Evolutionary conservation across 73 alveolate genomes (phyloP), one percentile per base, ranked within the genome.

Genomic region (Paramecium octaurelia): DNA sequence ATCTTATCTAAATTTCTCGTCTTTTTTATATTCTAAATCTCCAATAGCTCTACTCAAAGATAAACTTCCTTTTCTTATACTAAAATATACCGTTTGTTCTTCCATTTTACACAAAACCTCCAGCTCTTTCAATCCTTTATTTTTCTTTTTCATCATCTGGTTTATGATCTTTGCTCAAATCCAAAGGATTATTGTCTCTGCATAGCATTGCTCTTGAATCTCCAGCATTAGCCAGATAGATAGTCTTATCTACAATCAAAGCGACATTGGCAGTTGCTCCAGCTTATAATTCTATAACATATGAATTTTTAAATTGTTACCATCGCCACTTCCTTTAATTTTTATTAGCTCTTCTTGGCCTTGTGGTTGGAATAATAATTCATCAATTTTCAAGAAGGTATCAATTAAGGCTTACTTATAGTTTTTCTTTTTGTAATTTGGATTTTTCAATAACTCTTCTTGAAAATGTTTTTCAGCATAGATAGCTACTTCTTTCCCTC

Each of bases 401-500:
- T 95, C 98, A 76, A 92, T 90, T 80, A 97, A 91, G 1, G 98
- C 98, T 44, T 92, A 69, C 77, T 94, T 96, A 23, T 90, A 95
- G 70, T 97, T 94, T 60, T 92, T 94, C 24, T 70, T 58, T 80
- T 71, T 38, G 88, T 93, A 97, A 58, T 76, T 86, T 40, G 34
- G 92, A 71, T 86, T 86, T 58, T 80, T 88, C 46, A 75, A 54
- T 21, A 97, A 88, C 86, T 95, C 98, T 34, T 89, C 89, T 14
- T 88, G 73, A 43, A 97, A 92, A 64, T 97, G 98, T 23, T 93
- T 85, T 2, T 95, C 92, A 12, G 93, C 97, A 93, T 29, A 97
- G 24, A 86, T 50, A 0, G 99, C 99, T 29, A 95, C 99, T 95
- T 97, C 99, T 42, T 91, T 89, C 6, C 99, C 99, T 3, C 99